phyloP scores from a whole-genome alignment of 768 basidiomycete genomes.

The Agrocybe praecox region DNA sequence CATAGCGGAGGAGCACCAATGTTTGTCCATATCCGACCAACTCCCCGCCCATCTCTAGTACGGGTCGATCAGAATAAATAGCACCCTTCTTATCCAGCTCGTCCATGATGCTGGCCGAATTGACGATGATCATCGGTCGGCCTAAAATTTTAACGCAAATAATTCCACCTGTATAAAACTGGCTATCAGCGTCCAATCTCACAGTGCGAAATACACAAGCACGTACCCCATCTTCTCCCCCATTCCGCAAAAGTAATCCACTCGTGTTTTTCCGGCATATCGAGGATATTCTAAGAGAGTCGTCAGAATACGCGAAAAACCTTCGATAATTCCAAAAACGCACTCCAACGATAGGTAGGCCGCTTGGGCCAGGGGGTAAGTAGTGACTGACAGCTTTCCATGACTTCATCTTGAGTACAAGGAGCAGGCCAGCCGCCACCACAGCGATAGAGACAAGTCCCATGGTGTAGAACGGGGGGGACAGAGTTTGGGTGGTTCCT shows the following conservation, averaged over 20 bases:
- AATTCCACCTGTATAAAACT: slow-evolving; percentile 32
- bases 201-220: not conserved
- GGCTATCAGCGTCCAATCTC: not conserved
- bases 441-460: slow-evolving; percentile 3
- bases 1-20: slow-evolving; percentile 46
- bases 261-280: slow-evolving; percentile 44
- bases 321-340: slow-evolving; percentile 5
- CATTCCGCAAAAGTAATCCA: slow-evolving; percentile 55
- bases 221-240: slow-evolving; percentile 53
- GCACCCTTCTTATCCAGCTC: slow-evolving; percentile 50
- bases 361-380: slow-evolving; percentile 43
- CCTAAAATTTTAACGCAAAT: slow-evolving; percentile 44
- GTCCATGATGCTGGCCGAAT: slow-evolving; percentile 42
- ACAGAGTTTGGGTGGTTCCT: not conserved
- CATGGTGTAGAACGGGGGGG: slow-evolving; percentile 1
- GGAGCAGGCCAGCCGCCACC: slow-evolving; percentile 6
- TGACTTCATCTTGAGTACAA: not conserved
- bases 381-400: slow-evolving; percentile 23
- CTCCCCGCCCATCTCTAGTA: slow-evolving; percentile 52
- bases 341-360: slow-evolving; percentile 44
- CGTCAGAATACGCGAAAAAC: not conserved
- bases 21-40: slow-evolving; percentile 50
- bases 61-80: slow-evolving; percentile 51
- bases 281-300: slow-evolving; percentile 42
- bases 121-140: slow-evolving; percentile 49